Evolutionary conservation across 1,284 basidiomycete species (phyloP).

Genomic region (Golubevia sp.): DNA sequence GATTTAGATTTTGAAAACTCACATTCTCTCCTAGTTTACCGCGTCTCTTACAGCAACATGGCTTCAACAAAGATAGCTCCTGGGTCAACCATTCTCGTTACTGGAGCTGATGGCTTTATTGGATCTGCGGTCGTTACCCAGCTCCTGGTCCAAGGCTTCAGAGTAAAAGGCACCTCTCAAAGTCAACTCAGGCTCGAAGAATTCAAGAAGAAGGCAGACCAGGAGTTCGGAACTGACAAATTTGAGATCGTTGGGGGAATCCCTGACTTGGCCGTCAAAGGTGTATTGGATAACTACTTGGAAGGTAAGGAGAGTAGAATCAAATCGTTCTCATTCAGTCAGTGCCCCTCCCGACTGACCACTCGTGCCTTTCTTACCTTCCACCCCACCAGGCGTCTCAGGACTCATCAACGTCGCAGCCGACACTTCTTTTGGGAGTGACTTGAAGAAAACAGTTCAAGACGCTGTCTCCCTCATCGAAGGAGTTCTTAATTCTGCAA

Average conservation of each 20-base stretch:
- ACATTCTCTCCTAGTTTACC: no score
- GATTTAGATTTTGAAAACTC: no score
- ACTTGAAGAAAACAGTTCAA: neutral
- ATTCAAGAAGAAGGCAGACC: constrained; percentile 6
- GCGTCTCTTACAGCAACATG: no score
- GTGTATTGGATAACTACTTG: constrained; percentile 4
- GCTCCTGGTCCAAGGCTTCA: constrained; percentile 8
- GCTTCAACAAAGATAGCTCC: neutral
- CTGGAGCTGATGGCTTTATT: constrained; percentile 10
- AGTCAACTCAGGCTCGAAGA: neutral
- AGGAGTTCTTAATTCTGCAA: neutral
- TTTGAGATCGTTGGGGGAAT: constrained; percentile 10
- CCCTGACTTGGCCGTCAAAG: neutral
- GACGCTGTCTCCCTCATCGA: neutral
- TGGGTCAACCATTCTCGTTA: constrained; percentile 8
- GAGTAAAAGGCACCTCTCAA: neutral
- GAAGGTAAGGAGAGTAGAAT: constrained; percentile 5
- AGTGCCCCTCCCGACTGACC: neutral
- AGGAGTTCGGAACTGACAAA: constrained; percentile 4
- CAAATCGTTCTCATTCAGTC: neutral
- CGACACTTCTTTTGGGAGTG: neutral
- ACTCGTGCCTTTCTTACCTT: neutral
- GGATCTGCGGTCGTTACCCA: constrained; percentile 3
- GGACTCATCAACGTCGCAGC: constrained; percentile 2
- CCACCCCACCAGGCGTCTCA: neutral